phyloP scores from a whole-genome alignment of 352 stramenopile species.

The Globisporangium perplexum region DNA sequence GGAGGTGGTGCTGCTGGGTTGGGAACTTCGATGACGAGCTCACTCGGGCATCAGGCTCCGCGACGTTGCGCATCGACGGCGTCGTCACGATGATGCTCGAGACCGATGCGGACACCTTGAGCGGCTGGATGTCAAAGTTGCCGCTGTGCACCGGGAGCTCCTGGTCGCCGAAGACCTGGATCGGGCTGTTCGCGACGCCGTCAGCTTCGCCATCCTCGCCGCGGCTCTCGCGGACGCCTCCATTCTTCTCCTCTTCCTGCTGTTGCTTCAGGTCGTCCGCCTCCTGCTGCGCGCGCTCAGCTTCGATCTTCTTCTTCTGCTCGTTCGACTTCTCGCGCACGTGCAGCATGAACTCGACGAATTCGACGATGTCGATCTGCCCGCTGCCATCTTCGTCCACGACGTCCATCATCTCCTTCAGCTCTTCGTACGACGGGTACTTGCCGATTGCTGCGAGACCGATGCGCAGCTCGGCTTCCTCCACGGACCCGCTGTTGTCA shows the following conservation, averaged over 20 bases:
- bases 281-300: constrained; percentile 11
- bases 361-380: constrained; percentile 85
- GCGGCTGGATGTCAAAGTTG: constrained; percentile 12
- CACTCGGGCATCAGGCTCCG: neutral
- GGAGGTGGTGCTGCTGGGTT: neutral
- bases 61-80: constrained; percentile 6
- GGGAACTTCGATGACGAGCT: neutral
- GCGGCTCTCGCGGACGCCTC: neutral
- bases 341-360: constrained; percentile 85
- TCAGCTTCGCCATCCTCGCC: constrained; percentile 5
- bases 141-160: constrained; percentile 1
- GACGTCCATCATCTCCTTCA: constrained; percentile 83
- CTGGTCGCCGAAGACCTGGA: constrained; percentile 12
- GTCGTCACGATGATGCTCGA: constrained; percentile 18
- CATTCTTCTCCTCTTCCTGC: neutral
- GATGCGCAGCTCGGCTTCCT: constrained; percentile 80
- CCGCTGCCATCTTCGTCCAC: constrained; percentile 82
- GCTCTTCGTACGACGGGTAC: constrained; percentile 68
- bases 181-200: constrained; percentile 10
- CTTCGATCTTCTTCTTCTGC: constrained; percentile 23
- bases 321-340: constrained; percentile 63
- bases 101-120: constrained; percentile 11
- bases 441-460: constrained; percentile 79
- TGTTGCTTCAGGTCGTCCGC: constrained; percentile 7
- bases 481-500: constrained; percentile 75